A percentile compares a stretch with the other conserved stretches of the same genome.
phyloP scores from a whole-genome alignment of 2,329 filamentous ascomycete species.

The Penicillium sp. region DNA sequence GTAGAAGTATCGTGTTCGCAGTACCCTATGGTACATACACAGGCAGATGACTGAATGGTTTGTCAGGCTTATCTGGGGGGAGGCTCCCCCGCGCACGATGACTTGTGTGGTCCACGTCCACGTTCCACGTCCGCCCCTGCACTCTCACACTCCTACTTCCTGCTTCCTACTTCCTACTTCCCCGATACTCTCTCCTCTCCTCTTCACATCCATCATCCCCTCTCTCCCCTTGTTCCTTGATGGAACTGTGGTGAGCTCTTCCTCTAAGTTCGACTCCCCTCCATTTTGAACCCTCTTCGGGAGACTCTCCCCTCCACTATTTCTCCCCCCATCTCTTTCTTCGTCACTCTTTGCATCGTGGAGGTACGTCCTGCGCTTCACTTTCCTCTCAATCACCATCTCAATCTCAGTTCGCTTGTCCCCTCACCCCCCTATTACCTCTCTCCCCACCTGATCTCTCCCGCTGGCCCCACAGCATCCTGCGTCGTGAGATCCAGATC shows the following conservation, averaged over 20 bases:
- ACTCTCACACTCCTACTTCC: neutral
- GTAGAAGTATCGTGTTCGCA: too few species aligned
- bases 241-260: conserved; percentile 26
- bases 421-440: neutral
- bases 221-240: conserved; percentile 22
- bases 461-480: neutral
- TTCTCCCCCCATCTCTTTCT: conserved; percentile 20
- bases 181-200: conserved; percentile 2
- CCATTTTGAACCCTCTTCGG: conserved; percentile 1
- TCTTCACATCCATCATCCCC: conserved; percentile 20
- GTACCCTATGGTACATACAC: too few species aligned
- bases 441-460: conserved; percentile 2
- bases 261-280: conserved; percentile 22
- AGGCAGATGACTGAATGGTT: too few species aligned
- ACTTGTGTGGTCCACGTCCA: neutral
- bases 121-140: neutral
- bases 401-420: neutral
- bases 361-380: conserved; percentile 32
- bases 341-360: conserved; percentile 38
- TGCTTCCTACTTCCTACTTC: conserved; percentile 4
- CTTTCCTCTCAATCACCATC: neutral
- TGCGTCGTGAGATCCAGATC: conserved; percentile 13
- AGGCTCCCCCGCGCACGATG: neutral
- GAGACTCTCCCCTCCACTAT: conserved; percentile 10
- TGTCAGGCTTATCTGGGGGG: neutral